Conservation (phyloP, 768 basidiomycete genomes). For the Tubosaeta sp. region DNA sequence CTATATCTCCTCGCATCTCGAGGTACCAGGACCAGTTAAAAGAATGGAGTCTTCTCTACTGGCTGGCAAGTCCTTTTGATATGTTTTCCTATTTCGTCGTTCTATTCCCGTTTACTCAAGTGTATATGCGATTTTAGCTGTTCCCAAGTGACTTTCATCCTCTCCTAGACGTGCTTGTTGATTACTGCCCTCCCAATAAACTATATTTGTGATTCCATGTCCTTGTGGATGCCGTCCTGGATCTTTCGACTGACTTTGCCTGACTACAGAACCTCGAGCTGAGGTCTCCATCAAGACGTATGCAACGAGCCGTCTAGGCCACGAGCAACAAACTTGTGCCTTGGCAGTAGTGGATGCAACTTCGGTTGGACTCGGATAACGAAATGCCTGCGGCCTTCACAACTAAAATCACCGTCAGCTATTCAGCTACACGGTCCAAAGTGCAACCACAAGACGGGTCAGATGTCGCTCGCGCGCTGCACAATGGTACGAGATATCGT, state of each 20-base stretch:
- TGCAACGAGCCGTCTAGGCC: background rate
- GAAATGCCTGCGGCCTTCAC: no score
- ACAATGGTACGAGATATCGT: background rate
- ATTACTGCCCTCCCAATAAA: constrained; percentile 20
- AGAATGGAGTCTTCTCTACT: constrained; percentile 16
- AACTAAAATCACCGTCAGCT: no score
- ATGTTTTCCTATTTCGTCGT: constrained; percentile 11
- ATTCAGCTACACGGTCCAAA: no score
- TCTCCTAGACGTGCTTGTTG: constrained; percentile 14
- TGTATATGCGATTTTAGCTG: constrained; percentile 18
- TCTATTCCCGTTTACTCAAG: constrained; percentile 18
- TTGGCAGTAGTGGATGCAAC: no score
- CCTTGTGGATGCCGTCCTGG: background rate
- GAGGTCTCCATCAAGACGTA: background rate
- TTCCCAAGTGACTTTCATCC: constrained; percentile 8
- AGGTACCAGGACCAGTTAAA: constrained; percentile 25
- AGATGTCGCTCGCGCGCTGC: no score
- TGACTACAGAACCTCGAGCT: background rate
- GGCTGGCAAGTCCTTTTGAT: constrained; percentile 18
- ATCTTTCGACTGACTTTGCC: background rate
- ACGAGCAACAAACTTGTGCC: no score
- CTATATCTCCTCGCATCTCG: constrained; percentile 15
- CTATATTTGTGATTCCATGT: constrained; percentile 7
- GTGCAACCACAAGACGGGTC: no score
- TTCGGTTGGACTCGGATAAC: no score